Conservation (phyloP, 202 grass and related monocot genomes). For the Schoenoplectus tabernaemontani region DNA sequence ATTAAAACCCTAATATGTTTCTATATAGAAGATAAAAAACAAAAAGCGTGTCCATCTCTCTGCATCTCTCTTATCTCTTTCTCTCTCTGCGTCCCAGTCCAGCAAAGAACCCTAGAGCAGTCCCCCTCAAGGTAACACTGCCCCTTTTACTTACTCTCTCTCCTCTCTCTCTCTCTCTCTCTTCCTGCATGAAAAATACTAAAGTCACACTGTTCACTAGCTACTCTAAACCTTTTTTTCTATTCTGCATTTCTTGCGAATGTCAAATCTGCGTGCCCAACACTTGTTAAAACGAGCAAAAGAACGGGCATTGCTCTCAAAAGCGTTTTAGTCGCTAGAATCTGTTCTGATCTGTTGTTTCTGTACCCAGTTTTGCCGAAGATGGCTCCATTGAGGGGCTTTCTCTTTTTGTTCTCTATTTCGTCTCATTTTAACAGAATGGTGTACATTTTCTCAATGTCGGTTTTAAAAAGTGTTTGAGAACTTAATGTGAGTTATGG, state of each 20-base stretch:
- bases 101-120: constrained; percentile 38
- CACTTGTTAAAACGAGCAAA: not conserved
- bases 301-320: not conserved
- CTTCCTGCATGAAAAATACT: not conserved
- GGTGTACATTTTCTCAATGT: constrained; percentile 12
- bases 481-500: constrained; percentile 23
- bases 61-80: not conserved
- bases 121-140: constrained; percentile 53
- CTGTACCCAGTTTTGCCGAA: constrained; percentile 19
- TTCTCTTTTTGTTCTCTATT: constrained; percentile 6
- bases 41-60: constrained; percentile 15
- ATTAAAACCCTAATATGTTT: constrained; percentile 10
- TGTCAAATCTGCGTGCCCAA: not conserved
- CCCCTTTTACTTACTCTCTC: not conserved
- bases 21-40: constrained; percentile 16
- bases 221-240: not conserved
- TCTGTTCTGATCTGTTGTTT: not conserved
- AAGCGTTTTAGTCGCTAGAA: not conserved
- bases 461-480: constrained; percentile 10
- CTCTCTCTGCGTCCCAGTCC: constrained; percentile 21
- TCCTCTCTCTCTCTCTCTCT: not conserved
- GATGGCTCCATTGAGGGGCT: not conserved
- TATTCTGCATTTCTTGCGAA: not conserved
- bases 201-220: not conserved
- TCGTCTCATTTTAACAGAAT: constrained; percentile 2